Evolutionary conservation across 2,329 filamentous ascomycete species (phyloP).

Genomic region (Talaromyces sp.): DNA sequence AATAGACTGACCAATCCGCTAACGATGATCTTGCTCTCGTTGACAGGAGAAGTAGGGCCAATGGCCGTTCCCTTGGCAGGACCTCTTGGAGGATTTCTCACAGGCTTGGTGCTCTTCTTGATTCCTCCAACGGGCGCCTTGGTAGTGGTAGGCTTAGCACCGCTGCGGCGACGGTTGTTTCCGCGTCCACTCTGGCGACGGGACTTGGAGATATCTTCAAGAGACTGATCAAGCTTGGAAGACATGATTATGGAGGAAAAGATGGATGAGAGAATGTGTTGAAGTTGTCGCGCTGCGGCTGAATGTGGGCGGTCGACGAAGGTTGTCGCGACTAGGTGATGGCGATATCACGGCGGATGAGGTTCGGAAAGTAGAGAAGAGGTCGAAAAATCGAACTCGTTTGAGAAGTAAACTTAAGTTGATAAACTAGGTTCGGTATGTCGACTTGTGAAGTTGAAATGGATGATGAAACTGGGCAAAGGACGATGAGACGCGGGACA

Average conservation of each 20-base stretch:
- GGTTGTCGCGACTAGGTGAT: background rate
- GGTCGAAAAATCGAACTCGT: background rate
- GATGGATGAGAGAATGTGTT: conserved; percentile 12
- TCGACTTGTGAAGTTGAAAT: background rate
- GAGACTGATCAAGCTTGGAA: conserved; percentile 92
- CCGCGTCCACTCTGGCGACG: conserved; percentile 53
- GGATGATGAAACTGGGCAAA: background rate
- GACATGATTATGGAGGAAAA: conserved; percentile 63
- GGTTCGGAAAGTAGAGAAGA: background rate
- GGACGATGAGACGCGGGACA: background rate
- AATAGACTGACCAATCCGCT: conserved; percentile 80
- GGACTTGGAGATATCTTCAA: conserved; percentile 92
- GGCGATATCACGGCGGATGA: background rate
- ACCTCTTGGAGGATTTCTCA: conserved; percentile 38
- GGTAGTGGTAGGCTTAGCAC: conserved; percentile 41
- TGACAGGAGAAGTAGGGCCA: conserved; percentile 58
- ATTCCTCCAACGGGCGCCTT: conserved; percentile 78
- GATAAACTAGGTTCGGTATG: background rate
- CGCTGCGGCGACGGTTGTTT: conserved; percentile 46
- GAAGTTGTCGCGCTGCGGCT: conserved; percentile 1
- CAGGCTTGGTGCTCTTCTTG: conserved; percentile 66
- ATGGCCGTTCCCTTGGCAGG: conserved; percentile 56
- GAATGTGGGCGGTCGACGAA: background rate
- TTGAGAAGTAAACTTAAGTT: background rate
- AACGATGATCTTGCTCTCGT: conserved; percentile 95